Evolutionary conservation across 306 rosid species (phyloP).

Genomic region (Quercus wislizeni): DNA sequence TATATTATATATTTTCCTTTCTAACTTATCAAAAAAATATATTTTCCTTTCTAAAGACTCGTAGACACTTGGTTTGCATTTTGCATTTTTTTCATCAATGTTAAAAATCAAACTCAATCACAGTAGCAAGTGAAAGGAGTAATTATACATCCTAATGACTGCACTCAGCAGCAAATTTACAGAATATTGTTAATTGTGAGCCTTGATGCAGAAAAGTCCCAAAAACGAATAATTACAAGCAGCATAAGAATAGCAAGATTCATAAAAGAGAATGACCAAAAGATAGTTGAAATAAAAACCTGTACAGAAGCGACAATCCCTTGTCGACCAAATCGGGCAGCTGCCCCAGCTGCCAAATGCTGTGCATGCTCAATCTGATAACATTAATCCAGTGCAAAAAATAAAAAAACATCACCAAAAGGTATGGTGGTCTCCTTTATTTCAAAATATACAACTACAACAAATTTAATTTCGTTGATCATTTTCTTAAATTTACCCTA

Average conservation of each 20-base stretch:
- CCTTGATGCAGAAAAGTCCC: not conserved
- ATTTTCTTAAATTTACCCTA: constrained; percentile 49
- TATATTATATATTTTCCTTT: not conserved
- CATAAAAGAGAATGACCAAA: not conserved
- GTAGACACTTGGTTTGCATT: not conserved
- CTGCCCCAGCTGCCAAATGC: constrained; percentile 67
- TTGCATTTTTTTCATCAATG: not conserved
- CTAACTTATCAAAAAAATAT: not conserved
- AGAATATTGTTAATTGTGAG: not conserved
- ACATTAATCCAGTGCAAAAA: constrained; percentile 12
- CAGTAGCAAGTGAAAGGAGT: not conserved
- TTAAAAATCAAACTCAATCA: not conserved
- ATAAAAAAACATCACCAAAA: not conserved
- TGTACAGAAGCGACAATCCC: constrained; percentile 76
- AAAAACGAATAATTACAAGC: not conserved
- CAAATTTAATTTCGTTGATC: not conserved
- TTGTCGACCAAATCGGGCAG: constrained; percentile 56
- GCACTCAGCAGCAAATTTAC: not conserved
- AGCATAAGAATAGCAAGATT: constrained; percentile 1
- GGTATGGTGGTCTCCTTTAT: constrained; percentile 1
- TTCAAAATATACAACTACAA: not conserved
- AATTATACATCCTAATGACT: not conserved
- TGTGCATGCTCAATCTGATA: constrained; percentile 93
- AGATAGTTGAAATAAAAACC: constrained; percentile 39
- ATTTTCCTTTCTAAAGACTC: not conserved